phyloP scores from a whole-genome alignment of 768 basidiomycete species.

The Boletales sp. region DNA sequence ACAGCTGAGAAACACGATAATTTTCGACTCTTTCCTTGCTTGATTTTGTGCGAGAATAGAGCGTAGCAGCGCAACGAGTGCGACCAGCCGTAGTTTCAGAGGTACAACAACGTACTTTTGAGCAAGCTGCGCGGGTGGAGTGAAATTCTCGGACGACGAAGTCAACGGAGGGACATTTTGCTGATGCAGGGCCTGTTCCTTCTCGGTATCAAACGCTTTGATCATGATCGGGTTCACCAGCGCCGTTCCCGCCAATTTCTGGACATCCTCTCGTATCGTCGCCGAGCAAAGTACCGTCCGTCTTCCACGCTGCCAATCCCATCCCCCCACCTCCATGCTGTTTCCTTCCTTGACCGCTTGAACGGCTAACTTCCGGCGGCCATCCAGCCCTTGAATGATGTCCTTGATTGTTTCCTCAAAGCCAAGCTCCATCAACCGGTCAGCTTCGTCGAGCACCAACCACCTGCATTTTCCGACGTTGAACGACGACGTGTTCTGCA shows the following conservation, averaged over 20 bases:
- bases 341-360: conserved; percentile 66
- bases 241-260: conserved; percentile 84
- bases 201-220: conserved; percentile 61
- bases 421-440: conserved; percentile 95
- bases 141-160: conserved; percentile 58
- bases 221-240: conserved; percentile 79
- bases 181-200: conserved; percentile 10
- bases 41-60: conserved; percentile 66
- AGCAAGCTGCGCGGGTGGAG: conserved; percentile 88
- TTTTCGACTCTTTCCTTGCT: conserved; percentile 54
- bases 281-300: conserved; percentile 94
- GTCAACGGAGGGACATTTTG: conserved; percentile 14
- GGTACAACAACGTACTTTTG: conserved; percentile 92
- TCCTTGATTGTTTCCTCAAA: conserved; percentile 95
- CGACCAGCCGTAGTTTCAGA: conserved; percentile 90
- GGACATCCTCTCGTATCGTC: conserved; percentile 92
- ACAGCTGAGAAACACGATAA: conserved; percentile 95
- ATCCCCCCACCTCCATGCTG: conserved; percentile 71
- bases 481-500: conserved; percentile 93
- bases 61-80: conserved; percentile 82
- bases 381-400: conserved; percentile 84
- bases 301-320: conserved; percentile 77
- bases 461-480: conserved; percentile 92
- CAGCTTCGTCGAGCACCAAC: conserved; percentile 96
- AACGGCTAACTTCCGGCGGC: conserved; percentile 66